Conservation (phyloP, 306 rosid species). For the Cicer judaicum region DNA sequence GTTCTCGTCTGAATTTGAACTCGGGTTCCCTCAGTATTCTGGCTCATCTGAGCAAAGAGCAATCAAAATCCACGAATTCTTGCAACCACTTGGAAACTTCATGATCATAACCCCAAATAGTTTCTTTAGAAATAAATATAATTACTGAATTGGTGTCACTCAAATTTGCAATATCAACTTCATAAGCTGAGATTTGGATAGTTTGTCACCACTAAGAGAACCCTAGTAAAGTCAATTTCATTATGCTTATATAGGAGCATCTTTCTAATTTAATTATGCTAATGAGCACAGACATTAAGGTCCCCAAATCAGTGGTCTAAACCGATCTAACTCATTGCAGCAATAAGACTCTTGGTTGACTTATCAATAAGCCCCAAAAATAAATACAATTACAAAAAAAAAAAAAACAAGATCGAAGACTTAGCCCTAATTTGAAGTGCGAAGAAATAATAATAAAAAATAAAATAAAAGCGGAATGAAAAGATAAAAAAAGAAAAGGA, state of each 20-base stretch:
- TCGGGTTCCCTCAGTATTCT: not conserved
- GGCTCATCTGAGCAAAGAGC: slow-evolving; percentile 5
- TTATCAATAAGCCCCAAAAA: not conserved
- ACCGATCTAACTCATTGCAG: not conserved
- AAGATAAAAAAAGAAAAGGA: not conserved
- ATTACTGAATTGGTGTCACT: not conserved
- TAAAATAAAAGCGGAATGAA: too few relatives aligned
- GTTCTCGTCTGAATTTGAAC: too few relatives aligned
- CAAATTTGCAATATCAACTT: not conserved
- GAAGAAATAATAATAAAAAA: not conserved
- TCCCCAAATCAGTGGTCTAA: not conserved
- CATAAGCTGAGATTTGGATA: not conserved
- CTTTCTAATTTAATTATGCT: not conserved
- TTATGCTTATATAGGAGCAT: not conserved
- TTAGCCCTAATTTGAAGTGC: slow-evolving; percentile 29
- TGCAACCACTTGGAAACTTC: slow-evolving; percentile 22
- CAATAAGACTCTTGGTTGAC: slow-evolving; percentile 26
- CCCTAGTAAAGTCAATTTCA: not conserved
- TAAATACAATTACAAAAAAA: not conserved
- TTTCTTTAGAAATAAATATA: not conserved
- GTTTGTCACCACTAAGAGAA: not conserved
- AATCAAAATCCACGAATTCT: slow-evolving; percentile 17
- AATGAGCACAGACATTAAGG: too few relatives aligned
- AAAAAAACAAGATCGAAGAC: slow-evolving; percentile 40
- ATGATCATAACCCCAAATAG: not conserved